A percentile compares a stretch with the other conserved stretches of the same genome.
Evolutionary conservation across 2,329 filamentous ascomycete species (phyloP).

Genomic region (Phialemoniopsis sp.): DNA sequence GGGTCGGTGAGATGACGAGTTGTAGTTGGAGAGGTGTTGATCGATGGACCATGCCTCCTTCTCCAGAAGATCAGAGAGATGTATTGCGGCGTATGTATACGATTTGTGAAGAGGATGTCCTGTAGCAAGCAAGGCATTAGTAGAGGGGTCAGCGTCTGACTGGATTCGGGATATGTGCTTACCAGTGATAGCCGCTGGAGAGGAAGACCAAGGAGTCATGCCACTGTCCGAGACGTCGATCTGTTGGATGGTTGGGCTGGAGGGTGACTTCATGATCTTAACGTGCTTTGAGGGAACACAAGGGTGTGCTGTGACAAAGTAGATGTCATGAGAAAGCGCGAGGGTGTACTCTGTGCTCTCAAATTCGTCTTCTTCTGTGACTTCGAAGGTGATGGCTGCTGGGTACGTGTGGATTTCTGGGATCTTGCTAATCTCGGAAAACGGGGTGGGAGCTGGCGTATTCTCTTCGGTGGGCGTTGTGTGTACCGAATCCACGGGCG

Average conservation of each 20-base stretch:
- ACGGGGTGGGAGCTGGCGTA: conserved; percentile 23
- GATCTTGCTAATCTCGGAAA: conserved; percentile 25
- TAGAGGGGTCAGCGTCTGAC: no score
- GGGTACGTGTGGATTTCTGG: conserved; percentile 29
- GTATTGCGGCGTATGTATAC: conserved; percentile 56
- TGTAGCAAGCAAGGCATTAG: no score
- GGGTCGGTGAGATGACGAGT: conserved; percentile 20
- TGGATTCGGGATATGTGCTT: conserved; percentile 2
- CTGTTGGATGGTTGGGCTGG: conserved; percentile 55
- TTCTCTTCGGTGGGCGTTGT: conserved; percentile 38
- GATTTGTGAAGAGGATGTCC: conserved; percentile 62
- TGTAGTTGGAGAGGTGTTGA: conserved; percentile 35
- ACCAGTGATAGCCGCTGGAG: neutral
- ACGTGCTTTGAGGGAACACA: conserved; percentile 55
- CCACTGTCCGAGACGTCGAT: conserved; percentile 46
- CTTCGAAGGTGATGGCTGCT: conserved; percentile 34
- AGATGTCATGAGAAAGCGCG: conserved; percentile 52
- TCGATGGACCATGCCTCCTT: conserved; percentile 40
- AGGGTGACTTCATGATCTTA: conserved; percentile 54
- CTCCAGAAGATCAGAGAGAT: conserved; percentile 52
- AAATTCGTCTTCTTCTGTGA: conserved; percentile 33
- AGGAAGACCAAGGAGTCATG: conserved; percentile 5
- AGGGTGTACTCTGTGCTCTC: conserved; percentile 35
- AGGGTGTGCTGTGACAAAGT: conserved; percentile 63
- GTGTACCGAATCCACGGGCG: conserved; percentile 36